Evolutionary conservation across 1,139 yeast genomes (phyloP), one percentile per base, ranked within the genome.

Genomic region (Scheffersomyces insectosa): DNA sequence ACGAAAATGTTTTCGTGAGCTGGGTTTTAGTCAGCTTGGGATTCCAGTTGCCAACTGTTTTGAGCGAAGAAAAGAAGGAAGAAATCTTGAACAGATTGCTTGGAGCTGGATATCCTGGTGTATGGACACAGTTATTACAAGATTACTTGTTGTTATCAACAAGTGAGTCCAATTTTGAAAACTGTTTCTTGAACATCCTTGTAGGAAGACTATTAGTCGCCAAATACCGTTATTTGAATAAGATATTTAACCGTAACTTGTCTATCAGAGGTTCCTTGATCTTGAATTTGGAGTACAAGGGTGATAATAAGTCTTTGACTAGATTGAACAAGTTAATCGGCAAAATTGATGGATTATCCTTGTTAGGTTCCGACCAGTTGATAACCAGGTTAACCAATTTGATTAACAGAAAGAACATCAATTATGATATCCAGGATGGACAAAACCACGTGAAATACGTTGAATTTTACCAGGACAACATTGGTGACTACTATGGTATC

Each of bases 91-190:
- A 40, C 2, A 55, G 54, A 39, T 59, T 73, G 32, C 44, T 54
- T 28, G 72, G 74, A 12, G n/a, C 37, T n/a, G 44, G 46, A 10
- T 37, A 43, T 33, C 39, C 15, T 4, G 28, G 36, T n/a, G 42
- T 59, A 4, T 55, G 54, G 49, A 36, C 40, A 5, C 44, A 49
- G 11, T 50, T 70, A 43, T 33, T 67, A 11, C 46, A 55, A 16
- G 67, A 68, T 39, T 72, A 70, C 42, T 40, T 63, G 23, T 57
- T 59, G 35, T 60, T 73, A 37, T 57, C 66, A 10, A 45, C 62
- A 2, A 58, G 69, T 40, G 75, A 71, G 43, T 50, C 57, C 13
- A 63, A 53, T n/a, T 73, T 71, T 54, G 78, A 73, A 51, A 67
- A 58, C 40, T 59, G 70, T 40, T 58, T 72, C 34, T 62, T 73